Base-by-base conservation (phyloP, 2,329 filamentous ascomycete species). In the Cladorrhinum sp. region DNA sequence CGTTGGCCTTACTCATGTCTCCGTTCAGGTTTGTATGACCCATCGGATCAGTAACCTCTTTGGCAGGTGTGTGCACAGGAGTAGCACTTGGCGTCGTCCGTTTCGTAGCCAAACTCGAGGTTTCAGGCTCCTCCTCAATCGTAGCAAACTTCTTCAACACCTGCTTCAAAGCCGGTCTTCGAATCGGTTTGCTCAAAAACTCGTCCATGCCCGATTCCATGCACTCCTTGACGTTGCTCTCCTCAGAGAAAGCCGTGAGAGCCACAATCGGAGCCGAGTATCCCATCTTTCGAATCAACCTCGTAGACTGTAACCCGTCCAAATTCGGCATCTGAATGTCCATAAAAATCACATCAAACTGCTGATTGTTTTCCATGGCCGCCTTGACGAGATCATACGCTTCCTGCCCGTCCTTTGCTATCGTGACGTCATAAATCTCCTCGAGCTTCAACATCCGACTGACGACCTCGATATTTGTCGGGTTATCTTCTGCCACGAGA, bases 321-420 rank as follows among this genome's bases (percentile, higher is more conserved):
- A 97, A 82, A 64, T 95, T 96, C 2, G 93, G 93, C 93, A 97
- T 97, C 75, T 91, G 91, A 7, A 96, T 89, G 69, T 97, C 93
- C 93, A 96, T 97, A 71, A 96, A 95, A 64, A 97, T 94, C 24
- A 97, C 80, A 67, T 96, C 91, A 71, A 94, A 96, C 2, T 83
- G 83, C 58, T 83, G 80, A 57, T 87, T 83, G 26, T 82, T 83
- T 55, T 87, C 85, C 89, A 96, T 95, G 65, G 87, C 89, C 16
- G 86, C 86, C 72, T 92, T 93, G 66, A 96, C 92, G 26, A 89
- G 80, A 64, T 96, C 92, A 62, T 92, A 91, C 0, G 93, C 93
- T 75, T 96, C 91, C 73, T 96, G 90, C 0, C 89, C 90, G 69
- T 92, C 89, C 71, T 91, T 91, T 57, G 92, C 93, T 55, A 96